Evolutionary conservation across 495 filamentous ascomycete species (phyloP), one percentile per base, ranked within the genome.

Genomic region (Hyphodiscus hymeniophilus): DNA sequence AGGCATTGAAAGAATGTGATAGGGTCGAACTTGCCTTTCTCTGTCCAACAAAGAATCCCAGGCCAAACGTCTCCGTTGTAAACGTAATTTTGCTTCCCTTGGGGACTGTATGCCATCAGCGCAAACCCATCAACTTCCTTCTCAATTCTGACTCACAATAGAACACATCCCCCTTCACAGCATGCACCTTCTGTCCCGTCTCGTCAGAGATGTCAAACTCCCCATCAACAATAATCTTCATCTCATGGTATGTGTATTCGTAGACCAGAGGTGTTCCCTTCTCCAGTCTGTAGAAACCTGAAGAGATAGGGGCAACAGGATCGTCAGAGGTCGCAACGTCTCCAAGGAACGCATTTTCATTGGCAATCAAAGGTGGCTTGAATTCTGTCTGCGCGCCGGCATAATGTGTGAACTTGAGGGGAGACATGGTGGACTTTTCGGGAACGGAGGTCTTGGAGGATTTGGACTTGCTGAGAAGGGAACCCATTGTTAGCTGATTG

Each of bases 41-140:
- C 58, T 74, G 70, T n/a, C 72, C 73, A 47, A 62, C 63, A 59
- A 71, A 90, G 58, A 88, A 90, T 3, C 76, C 84, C 55, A 87
- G 66, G 12, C 83, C 83, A 62, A 81, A 85, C 43, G 72, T 75
- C 35, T 77, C 72, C 18, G 82, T 88, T 18, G 72, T 80, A 50
- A 89, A 89, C 0, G 83, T 87, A 59, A 89, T 85, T 56, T 75
- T 85, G 6, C 73, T 66, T n/a, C 84, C 85, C 68, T 84, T 85
- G 51, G 82, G 81, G 60, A 88, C 51, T 55, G n/a, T 13, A 13
- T 38, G 16, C 11, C n/a, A 45, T 39, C 21, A 45, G 47, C 33
- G 30, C 15, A 22, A 1, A 13, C 2, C n/a, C 33, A 36, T 48
- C 23, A 84, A 48, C 47, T 26, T 7, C 13, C 32, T 32, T 42